phyloP scores from a whole-genome alignment of 495 filamentous ascomycete genomes.

The Jackrogersella minutella region DNA sequence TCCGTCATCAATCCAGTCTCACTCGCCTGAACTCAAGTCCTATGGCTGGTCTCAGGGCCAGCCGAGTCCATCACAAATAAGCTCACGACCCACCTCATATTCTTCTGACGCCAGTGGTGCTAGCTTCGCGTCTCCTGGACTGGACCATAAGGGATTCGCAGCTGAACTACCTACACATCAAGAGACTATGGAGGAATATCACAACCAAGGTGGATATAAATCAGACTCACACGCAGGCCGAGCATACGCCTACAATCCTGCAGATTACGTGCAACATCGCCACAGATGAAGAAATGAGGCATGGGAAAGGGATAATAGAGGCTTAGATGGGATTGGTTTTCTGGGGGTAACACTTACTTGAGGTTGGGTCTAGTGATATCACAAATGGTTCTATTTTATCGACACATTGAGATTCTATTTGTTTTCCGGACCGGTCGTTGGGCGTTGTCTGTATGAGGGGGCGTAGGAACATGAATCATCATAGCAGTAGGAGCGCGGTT shows the following conservation, averaged over 20 bases:
- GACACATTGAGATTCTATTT: constrained; percentile 4
- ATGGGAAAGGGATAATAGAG: not conserved
- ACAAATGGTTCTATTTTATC: not conserved
- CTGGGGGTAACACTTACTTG: not conserved
- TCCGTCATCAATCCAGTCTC: constrained; percentile 45
- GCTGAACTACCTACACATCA: constrained; percentile 48
- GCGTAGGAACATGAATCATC: constrained; percentile 1
- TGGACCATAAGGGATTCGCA: constrained; percentile 49
- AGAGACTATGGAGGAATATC: constrained; percentile 53
- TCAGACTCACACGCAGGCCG: constrained; percentile 36
- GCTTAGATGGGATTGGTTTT: not conserved
- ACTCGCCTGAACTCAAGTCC: constrained; percentile 37
- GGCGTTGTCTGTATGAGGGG: constrained; percentile 24
- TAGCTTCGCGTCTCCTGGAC: constrained; percentile 45
- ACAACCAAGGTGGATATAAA: constrained; percentile 32
- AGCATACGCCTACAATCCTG: constrained; percentile 53
- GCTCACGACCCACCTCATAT: constrained; percentile 47
- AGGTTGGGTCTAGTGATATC: constrained; percentile 13
- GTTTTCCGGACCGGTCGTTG: constrained; percentile 4
- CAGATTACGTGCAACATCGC: constrained; percentile 50
- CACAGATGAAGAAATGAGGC: not conserved
- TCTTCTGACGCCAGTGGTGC: constrained; percentile 41
- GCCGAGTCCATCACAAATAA: constrained; percentile 40
- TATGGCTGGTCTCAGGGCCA: constrained; percentile 45
- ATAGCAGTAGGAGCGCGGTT: not conserved